phyloP scores from a whole-genome alignment of 176 grass and related monocot species.

The Pontederia paniculata region DNA sequence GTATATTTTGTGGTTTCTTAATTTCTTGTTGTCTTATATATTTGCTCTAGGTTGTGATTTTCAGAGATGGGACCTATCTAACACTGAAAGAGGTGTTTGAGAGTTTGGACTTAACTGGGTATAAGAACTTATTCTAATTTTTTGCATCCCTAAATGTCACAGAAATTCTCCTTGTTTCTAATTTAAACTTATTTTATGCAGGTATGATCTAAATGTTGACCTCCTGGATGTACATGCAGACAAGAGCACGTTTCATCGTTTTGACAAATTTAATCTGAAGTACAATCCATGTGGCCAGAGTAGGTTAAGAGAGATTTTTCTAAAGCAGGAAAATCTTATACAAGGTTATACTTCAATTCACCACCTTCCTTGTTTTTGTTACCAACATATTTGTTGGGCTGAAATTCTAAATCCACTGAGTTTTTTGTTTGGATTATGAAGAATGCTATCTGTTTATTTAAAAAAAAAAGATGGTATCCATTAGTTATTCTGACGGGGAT shows the following conservation, averaged over 20 bases:
- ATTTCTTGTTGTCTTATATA: not conserved
- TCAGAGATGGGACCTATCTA: slow-evolving; percentile 93
- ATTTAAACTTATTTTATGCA: slow-evolving; percentile 24
- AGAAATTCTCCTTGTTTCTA: not conserved
- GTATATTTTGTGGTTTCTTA: too few species aligned
- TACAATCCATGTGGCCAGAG: slow-evolving; percentile 95
- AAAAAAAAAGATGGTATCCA: too few species aligned
- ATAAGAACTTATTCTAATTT: slow-evolving; percentile 23
- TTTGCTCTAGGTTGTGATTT: slow-evolving; percentile 76
- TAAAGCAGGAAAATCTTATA: slow-evolving; percentile 97
- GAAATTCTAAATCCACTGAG: not conserved
- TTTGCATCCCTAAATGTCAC: not conserved
- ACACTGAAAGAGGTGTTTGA: slow-evolving; percentile 93
- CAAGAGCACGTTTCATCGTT: slow-evolving; percentile 97
- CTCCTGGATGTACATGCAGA: slow-evolving; percentile 94
- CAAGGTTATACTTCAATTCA: slow-evolving; percentile 40
- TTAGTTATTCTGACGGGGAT: too few species aligned
- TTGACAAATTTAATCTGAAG: slow-evolving; percentile 97
- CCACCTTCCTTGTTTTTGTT: not conserved
- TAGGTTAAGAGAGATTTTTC: slow-evolving; percentile 84
- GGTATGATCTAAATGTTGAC: slow-evolving; percentile 96
- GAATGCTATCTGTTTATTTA: too few species aligned
- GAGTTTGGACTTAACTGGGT: slow-evolving; percentile 95
- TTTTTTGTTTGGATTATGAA: too few species aligned
- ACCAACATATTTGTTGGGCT: not conserved